phyloP scores from a whole-genome alignment of 495 filamentous ascomycete genomes.

The Podospora conica region DNA sequence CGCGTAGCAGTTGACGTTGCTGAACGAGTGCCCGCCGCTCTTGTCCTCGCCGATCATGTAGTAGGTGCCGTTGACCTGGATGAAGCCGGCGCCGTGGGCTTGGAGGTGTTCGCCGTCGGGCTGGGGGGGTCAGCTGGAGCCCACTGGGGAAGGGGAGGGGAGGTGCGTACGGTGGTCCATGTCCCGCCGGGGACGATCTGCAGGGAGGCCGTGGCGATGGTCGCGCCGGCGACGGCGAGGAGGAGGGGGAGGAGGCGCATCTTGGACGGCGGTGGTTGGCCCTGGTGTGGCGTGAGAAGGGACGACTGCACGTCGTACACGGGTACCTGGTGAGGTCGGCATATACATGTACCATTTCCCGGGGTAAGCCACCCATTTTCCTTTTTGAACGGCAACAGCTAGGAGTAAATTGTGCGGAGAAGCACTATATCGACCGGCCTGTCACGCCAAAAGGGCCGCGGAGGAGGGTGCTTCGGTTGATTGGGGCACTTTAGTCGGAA shows the following conservation, averaged over 20 bases:
- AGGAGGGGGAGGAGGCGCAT: neutral
- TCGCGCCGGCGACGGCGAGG: neutral
- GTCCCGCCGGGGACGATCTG: constrained; percentile 47
- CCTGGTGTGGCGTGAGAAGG: neutral
- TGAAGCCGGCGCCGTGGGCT: constrained; percentile 52
- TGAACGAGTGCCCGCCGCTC: constrained; percentile 49
- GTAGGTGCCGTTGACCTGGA: constrained; percentile 49
- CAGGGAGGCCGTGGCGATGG: constrained; percentile 26
- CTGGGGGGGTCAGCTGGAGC: constrained; percentile 14
- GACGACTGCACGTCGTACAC: neutral
- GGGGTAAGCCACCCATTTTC: neutral
- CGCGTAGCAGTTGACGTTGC: constrained; percentile 54
- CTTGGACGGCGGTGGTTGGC: neutral
- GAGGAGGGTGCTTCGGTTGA: neutral
- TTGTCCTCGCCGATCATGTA: constrained; percentile 66
- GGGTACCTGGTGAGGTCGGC: neutral
- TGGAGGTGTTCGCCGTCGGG: constrained; percentile 54
- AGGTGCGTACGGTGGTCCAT: constrained; percentile 36
- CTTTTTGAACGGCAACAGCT: neutral
- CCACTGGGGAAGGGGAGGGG: neutral
- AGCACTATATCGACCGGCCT: neutral
- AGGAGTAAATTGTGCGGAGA: neutral
- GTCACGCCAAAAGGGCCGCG: neutral
- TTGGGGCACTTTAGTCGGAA: neutral
- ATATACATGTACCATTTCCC: neutral